Evolutionary conservation across 106 monocot species (phyloP).

Genomic region (Dendrobium huoshanense): DNA sequence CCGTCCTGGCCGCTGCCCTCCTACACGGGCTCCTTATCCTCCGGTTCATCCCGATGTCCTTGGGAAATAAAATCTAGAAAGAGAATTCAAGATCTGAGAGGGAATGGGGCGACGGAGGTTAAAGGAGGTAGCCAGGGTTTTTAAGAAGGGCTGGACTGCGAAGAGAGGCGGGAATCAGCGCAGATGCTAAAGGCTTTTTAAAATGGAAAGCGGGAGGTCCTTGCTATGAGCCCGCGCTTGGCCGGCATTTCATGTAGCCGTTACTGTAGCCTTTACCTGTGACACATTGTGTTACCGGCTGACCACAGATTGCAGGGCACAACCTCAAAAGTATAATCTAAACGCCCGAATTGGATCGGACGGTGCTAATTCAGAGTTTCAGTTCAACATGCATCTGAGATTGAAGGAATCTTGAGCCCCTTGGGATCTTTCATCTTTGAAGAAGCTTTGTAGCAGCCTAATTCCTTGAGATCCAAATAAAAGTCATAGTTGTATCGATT

Average conservation of each 20-base stretch:
- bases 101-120: background rate
- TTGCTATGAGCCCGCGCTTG: background rate
- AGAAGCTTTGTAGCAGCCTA: no score
- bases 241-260: background rate
- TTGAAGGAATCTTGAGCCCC: no score
- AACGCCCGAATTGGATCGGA: no score
- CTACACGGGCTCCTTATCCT: background rate
- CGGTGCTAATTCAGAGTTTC: no score
- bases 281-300: no score
- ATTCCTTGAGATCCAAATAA: no score
- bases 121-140: background rate
- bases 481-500: no score
- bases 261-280: background rate
- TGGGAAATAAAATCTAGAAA: background rate
- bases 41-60: background rate
- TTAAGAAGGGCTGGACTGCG: background rate
- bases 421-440: no score
- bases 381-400: no score
- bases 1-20: background rate
- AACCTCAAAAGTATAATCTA: no score
- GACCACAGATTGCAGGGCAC: no score
- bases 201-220: conserved; percentile 7
- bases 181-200: background rate
- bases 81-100: background rate
- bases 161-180: background rate